These are phyloP conservation scores for Lentinula lateritia DNA, from an alignment of 768 basidiomycete species.

Conservation along the genomic window DNA sequence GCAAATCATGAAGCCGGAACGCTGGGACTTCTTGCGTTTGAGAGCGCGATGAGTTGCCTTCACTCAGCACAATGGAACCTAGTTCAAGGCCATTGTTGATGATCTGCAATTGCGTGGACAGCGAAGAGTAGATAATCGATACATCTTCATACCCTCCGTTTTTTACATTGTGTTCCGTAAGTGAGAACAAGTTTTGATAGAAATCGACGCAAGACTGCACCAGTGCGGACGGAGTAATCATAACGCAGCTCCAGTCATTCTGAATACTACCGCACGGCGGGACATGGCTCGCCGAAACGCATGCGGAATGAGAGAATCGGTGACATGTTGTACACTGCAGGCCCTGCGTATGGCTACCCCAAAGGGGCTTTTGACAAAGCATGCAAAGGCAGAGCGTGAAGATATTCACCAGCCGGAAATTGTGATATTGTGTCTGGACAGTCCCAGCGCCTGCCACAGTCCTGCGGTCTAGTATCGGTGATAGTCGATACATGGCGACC, in stretches of 20 bases:
- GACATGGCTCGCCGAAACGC: slow-evolving; percentile 26
- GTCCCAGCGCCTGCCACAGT: slow-evolving; percentile 14
- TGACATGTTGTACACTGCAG: slow-evolving; percentile 59
- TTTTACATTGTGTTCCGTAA: slow-evolving; percentile 40
- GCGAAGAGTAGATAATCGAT: slow-evolving; percentile 48
- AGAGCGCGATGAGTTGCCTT: slow-evolving; percentile 19
- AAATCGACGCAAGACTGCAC: slow-evolving; percentile 51
- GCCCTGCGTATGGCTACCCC: slow-evolving; percentile 65
- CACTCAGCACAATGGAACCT: slow-evolving; percentile 55
- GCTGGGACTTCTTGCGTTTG: slow-evolving; percentile 33
- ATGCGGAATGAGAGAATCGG: slow-evolving; percentile 53
- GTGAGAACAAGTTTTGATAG: slow-evolving; percentile 39
- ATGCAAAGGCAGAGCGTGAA: slow-evolving; percentile 74
- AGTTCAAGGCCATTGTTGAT: slow-evolving; percentile 60
- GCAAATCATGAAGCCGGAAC: slow-evolving; percentile 56
- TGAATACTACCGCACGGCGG: slow-evolving; percentile 32
- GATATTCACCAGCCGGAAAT: slow-evolving; percentile 53
- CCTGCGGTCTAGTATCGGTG: slow-evolving; percentile 33
- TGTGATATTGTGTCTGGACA: slow-evolving; percentile 35
- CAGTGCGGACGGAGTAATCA: slow-evolving; percentile 46
- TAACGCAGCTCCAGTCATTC: slow-evolving; percentile 41
- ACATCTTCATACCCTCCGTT: slow-evolving; percentile 64
- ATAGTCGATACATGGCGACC: slow-evolving; percentile 61
- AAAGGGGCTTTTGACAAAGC: slow-evolving; percentile 62
- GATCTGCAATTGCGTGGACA: slow-evolving; percentile 66